Conservation (phyloP, 805 yeast genomes). For the Wickerhamiella domercqiae region DNA sequence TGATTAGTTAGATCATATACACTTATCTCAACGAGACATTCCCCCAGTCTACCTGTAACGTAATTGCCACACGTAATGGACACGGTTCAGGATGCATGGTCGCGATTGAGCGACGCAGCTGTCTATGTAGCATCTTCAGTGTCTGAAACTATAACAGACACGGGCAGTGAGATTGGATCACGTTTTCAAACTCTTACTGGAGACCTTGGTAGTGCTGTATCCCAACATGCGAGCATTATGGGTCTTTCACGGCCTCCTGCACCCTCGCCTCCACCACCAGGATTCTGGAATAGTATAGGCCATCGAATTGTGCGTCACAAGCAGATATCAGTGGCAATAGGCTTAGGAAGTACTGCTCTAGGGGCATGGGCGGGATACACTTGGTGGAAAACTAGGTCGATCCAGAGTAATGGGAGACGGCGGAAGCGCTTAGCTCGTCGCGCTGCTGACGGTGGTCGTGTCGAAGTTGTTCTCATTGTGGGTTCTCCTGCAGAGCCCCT, state of each 20-base stretch:
- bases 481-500: slow-evolving; percentile 69
- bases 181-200: background rate
- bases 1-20: background rate
- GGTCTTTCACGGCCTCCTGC: background rate
- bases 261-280: slow-evolving; percentile 18
- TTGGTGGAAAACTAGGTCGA: background rate
- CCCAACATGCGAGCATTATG: background rate
- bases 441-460: slow-evolving; percentile 53
- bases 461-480: slow-evolving; percentile 56
- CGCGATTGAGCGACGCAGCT: slow-evolving; percentile 9
- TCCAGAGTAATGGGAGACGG: background rate
- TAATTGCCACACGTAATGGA: background rate
- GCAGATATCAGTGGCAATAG: background rate
- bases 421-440: slow-evolving; percentile 41
- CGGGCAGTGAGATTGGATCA: background rate
- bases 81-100: background rate
- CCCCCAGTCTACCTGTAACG: background rate
- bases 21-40: too few species aligned
- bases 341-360: background rate
- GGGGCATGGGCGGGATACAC: background rate
- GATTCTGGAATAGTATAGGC: slow-evolving; percentile 1
- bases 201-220: too few species aligned
- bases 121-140: slow-evolving; percentile 11
- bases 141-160: slow-evolving; percentile 1
- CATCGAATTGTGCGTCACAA: background rate